Percentiles rank a stretch among this genome's conserved stretches.
Evolutionary conservation across 148 eudicot genomes (phyloP).

Genomic region (Pouteria glomerata): DNA sequence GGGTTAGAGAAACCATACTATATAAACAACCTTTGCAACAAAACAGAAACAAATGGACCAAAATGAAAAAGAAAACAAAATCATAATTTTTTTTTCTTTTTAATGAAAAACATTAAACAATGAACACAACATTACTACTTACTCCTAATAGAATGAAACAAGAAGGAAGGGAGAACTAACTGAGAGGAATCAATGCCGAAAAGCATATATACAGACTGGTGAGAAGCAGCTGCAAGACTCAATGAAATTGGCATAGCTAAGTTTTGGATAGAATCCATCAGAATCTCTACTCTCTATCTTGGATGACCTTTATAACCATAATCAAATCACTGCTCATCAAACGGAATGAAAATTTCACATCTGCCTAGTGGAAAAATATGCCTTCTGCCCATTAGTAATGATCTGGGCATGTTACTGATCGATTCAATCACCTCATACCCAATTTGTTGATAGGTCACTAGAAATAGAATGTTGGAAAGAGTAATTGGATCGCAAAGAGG

Average conservation of each 20-base stretch:
- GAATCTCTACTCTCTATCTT: constrained; percentile 6
- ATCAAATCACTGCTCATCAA: neutral
- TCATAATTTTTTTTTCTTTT: neutral
- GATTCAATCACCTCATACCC: constrained; percentile 11
- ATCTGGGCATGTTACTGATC: neutral
- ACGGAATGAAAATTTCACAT: neutral
- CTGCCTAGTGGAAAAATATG: neutral
- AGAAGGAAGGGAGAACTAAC: neutral
- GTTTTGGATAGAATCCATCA: neutral
- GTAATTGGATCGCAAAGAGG: too few species aligned
- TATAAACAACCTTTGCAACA: neutral
- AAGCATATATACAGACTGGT: neutral
- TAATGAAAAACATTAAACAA: neutral
- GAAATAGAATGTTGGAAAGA: neutral
- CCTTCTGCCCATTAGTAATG: neutral
- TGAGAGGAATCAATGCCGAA: constrained; percentile 2
- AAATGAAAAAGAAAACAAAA: neutral
- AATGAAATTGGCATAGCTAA: neutral
- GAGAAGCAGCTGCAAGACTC: neutral
- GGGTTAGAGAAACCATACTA: constrained; percentile 1
- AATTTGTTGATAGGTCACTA: neutral
- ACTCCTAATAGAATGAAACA: neutral
- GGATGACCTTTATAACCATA: constrained; percentile 4
- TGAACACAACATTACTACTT: constrained; percentile 11
- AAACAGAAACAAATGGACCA: neutral